Evolutionary conservation across 1,139 yeast species (phyloP).

Genomic region (Arxiozyma slooffiae): DNA sequence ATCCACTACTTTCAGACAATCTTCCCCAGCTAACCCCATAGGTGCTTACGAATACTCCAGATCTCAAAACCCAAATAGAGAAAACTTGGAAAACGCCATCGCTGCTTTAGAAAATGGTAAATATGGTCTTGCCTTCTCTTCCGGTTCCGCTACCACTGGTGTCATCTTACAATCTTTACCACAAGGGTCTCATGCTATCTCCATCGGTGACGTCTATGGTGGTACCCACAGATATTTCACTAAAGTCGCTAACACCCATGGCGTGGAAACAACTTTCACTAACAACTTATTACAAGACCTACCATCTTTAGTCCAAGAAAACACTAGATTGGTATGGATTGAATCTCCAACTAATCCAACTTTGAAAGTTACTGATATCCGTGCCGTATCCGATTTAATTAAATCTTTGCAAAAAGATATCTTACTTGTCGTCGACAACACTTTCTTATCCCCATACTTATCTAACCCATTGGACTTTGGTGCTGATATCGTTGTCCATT

Average conservation of each 20-base stretch:
- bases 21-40: constrained; percentile 64
- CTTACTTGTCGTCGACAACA: constrained; percentile 63
- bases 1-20: constrained; percentile 79
- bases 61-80: constrained; percentile 83
- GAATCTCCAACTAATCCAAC: constrained; percentile 90
- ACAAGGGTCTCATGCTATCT: constrained; percentile 62
- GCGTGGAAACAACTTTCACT: constrained; percentile 62
- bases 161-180: constrained; percentile 66
- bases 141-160: constrained; percentile 85
- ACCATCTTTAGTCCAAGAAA: constrained; percentile 44
- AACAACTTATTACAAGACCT: constrained; percentile 55
- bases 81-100: constrained; percentile 67
- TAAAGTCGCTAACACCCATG: constrained; percentile 73
- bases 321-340: constrained; percentile 75
- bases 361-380: constrained; percentile 62
- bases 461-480: constrained; percentile 73
- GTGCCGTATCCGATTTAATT: constrained; percentile 47
- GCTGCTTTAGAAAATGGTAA: constrained; percentile 74
- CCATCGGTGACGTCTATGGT: constrained; percentile 85
- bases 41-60: constrained; percentile 81
- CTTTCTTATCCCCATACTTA: constrained; percentile 92
- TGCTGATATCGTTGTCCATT: constrained; percentile 77
- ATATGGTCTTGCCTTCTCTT: constrained; percentile 69
- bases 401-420: constrained; percentile 40
- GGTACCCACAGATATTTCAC: constrained; percentile 91